Evolutionary conservation across 2,329 filamentous ascomycete species (phyloP).

Genomic region (Neopestalotiopsis sp.): DNA sequence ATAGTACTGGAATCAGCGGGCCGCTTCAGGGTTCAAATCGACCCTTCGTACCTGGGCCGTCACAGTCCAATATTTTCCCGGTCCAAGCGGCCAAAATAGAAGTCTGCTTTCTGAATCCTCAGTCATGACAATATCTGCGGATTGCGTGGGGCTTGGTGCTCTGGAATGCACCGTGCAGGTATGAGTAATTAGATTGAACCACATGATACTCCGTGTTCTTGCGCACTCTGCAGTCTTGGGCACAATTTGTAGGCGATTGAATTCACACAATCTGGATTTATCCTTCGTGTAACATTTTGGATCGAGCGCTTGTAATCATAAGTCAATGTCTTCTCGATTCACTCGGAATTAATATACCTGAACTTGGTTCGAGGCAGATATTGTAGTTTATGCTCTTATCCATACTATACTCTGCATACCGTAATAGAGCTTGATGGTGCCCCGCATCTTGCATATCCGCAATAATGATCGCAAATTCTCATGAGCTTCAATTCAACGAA

Average conservation of each 20-base stretch:
- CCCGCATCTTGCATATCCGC: background rate
- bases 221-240: background rate
- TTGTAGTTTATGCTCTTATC: background rate
- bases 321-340: no score
- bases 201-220: background rate
- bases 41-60: no score
- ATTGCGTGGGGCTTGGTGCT: background rate
- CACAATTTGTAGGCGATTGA: no score
- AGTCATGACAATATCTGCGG: background rate
- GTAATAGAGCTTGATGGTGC: background rate
- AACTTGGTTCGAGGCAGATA: no score
- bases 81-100: background rate
- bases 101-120: background rate
- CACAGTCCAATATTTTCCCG: background rate
- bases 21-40: no score
- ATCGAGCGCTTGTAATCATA: no score
- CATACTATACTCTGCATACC: background rate
- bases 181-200: background rate
- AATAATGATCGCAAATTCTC: conserved; percentile 10
- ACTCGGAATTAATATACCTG: no score
- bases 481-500: background rate
- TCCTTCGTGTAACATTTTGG: no score
- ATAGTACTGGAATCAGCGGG: no score
- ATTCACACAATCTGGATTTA: no score
- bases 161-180: no score